Evolutionary conservation across 495 filamentous ascomycete genomes (phyloP).

Genomic region (Evernia prunastri): DNA sequence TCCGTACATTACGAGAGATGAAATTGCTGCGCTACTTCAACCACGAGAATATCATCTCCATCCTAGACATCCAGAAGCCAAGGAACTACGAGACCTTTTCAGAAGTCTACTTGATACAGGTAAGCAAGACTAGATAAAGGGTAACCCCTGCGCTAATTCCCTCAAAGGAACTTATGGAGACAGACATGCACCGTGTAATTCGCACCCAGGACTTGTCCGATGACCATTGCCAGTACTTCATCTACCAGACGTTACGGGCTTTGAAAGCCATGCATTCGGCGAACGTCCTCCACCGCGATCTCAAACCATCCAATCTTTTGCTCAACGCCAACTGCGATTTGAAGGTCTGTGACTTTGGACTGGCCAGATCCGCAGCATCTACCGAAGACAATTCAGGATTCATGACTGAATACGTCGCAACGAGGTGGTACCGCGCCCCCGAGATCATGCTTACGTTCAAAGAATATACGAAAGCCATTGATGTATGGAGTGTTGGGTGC

Average conservation of each 20-base stretch:
- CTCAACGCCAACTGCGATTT: slow-evolving; percentile 99
- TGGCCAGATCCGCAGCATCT: slow-evolving; percentile 85
- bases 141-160: slow-evolving; percentile 12
- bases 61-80: slow-evolving; percentile 97
- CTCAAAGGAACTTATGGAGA: slow-evolving; percentile 93
- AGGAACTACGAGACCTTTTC: slow-evolving; percentile 92
- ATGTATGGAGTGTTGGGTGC: slow-evolving; percentile 98
- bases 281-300: slow-evolving; percentile 94
- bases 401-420: slow-evolving; percentile 99
- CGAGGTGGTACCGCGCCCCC: slow-evolving; percentile 96
- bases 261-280: slow-evolving; percentile 99
- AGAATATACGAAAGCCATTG: slow-evolving; percentile 99
- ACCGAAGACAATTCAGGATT: slow-evolving; percentile 99
- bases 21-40: slow-evolving; percentile 99
- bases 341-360: slow-evolving; percentile 97
- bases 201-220: slow-evolving; percentile 97
- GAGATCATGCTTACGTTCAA: slow-evolving; percentile 99
- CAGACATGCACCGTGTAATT: slow-evolving; percentile 99
- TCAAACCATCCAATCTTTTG: slow-evolving; percentile 95
- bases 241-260: slow-evolving; percentile 97
- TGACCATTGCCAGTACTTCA: slow-evolving; percentile 99
- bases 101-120: slow-evolving; percentile 98
- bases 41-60: slow-evolving; percentile 99
- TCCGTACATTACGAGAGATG: slow-evolving; percentile 97
- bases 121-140: slow-evolving; percentile 35